Base-by-base conservation (phyloP, 2,329 filamentous ascomycete genomes). In the Pseudopyricularia cyperi region DNA sequence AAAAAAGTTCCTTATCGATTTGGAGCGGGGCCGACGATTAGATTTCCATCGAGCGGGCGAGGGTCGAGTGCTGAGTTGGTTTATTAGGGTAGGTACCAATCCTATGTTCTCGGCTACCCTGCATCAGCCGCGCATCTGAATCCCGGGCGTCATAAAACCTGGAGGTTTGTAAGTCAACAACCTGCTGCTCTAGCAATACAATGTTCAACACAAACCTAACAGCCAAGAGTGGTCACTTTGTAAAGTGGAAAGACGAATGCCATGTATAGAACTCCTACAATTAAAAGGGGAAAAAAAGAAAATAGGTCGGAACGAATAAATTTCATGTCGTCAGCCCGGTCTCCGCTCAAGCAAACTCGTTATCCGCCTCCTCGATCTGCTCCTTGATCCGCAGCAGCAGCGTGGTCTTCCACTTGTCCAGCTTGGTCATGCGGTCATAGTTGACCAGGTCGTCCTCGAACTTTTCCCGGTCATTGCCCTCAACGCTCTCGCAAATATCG, bases 351-450 rank as follows among this genome's bases (percentile, higher is more conserved):
- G 66, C 63, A 49, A 68, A 68, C 55, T 68, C 65, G 51, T 66
- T 65, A 53, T 66, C 64, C 7, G 63, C 64, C 56, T 67, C 73
- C 69, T 91, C 85, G 60, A 95, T 94, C 52, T 75, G 75, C 61
- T 83, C 83, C 82, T 96, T 96, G 62, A 96, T 77, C 59, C 82
- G 79, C 62, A 95, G 71, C 56, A 95, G 68, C 53, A 95, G 72
- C 32, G 85, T 87, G 50, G 87, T 95, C 84, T 96, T 95, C 91
- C 91, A 97, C 73, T 91, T 93, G 65, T 96, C 90, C 62, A 97
- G 71, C 74, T 93, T 93, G 71, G 83, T 93, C 71, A 95, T 76
- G 71, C 94, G 87, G 66, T 96, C 89, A 64, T 81, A 97, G 66
- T 91, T 83, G 73, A 86, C 95, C 57, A 93, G 69, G 66, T 90